phyloP scores from a whole-genome alignment of 2,329 filamentous ascomycete species.

The Periglandula ipomoeae region DNA sequence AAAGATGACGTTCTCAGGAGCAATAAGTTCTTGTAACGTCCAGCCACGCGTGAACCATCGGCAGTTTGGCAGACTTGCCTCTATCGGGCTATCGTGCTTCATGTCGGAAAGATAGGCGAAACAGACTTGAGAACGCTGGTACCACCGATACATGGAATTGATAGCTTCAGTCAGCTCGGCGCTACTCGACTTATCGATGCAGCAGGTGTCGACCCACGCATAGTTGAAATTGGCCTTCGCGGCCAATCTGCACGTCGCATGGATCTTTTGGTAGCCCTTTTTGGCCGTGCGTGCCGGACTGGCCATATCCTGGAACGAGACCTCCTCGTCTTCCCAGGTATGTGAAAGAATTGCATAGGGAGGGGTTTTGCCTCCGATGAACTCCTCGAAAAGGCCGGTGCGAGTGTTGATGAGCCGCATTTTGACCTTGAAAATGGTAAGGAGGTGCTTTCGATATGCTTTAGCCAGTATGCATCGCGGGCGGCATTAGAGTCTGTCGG shows the following conservation, averaged over 20 bases:
- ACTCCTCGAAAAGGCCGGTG: slow-evolving; percentile 5
- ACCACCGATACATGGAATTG: background rate
- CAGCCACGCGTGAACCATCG: no score
- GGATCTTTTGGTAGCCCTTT: slow-evolving; percentile 3
- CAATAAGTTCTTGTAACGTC: slow-evolving; percentile 9
- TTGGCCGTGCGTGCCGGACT: background rate
- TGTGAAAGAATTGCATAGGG: slow-evolving; percentile 18
- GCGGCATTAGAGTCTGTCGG: no score
- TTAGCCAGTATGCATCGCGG: background rate
- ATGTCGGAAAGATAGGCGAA: background rate
- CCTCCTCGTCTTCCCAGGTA: slow-evolving; percentile 14
- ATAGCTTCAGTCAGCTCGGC: no score
- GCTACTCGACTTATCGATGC: no score
- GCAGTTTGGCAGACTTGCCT: background rate
- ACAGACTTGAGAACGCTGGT: slow-evolving; percentile 1
- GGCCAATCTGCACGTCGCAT: background rate
- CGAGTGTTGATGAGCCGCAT: slow-evolving; percentile 9
- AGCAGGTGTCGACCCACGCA: background rate
- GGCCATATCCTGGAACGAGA: slow-evolving; percentile 8
- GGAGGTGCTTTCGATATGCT: background rate
- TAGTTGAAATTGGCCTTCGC: background rate
- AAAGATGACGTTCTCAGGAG: slow-evolving; percentile 3
- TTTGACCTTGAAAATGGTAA: background rate
- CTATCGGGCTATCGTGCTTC: no score
- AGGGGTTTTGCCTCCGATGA: slow-evolving; percentile 10